A percentile compares a stretch with the other conserved stretches of the same genome.
These are phyloP conservation scores for Suillus luteus DNA, from an alignment of 768 basidiomycete genomes.

Conservation along the genomic window DNA sequence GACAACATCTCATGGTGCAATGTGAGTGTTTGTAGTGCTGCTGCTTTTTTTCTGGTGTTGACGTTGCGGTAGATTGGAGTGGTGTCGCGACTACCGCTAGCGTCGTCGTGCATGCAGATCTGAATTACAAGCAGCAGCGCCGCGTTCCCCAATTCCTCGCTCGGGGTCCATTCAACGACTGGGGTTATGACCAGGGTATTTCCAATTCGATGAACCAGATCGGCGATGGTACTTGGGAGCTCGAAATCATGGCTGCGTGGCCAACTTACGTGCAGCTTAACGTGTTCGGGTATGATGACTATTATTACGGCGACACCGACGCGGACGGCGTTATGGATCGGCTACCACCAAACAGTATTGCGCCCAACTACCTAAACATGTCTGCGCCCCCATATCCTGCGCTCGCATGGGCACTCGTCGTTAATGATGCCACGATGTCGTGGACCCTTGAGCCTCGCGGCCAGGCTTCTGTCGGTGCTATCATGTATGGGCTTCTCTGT, in stretches of 20 bases:
- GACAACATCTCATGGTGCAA: conserved; percentile 86
- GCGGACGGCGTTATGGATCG: conserved; percentile 88
- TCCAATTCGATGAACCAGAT: conserved; percentile 66
- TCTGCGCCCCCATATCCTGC: conserved; percentile 88
- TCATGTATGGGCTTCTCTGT: conserved; percentile 85
- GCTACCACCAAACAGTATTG: conserved; percentile 83
- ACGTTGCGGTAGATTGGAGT: conserved; percentile 71
- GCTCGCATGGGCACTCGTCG: conserved; percentile 81
- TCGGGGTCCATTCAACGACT: conserved; percentile 87
- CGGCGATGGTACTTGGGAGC: conserved; percentile 72
- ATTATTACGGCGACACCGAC: conserved; percentile 90
- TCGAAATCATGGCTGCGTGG: conserved; percentile 90
- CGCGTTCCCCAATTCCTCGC: conserved; percentile 87
- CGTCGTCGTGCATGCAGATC: conserved; percentile 78
- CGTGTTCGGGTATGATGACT: conserved; percentile 89
- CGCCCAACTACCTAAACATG: conserved; percentile 89
- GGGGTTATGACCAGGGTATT: conserved; percentile 90
- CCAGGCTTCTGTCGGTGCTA: conserved; percentile 74
- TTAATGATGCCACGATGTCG: conserved; percentile 74
- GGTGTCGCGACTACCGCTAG: conserved; percentile 58
- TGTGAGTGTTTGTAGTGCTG: conserved; percentile 48
- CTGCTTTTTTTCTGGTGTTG: neutral
- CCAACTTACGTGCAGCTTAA: conserved; percentile 89
- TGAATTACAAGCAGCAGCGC: conserved; percentile 57
- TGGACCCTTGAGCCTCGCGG: conserved; percentile 87